Percentiles rank a stretch among this genome's conserved stretches.
phyloP scores from a whole-genome alignment of 2,329 filamentous ascomycete genomes.

The Teratosphaeria viscida region DNA sequence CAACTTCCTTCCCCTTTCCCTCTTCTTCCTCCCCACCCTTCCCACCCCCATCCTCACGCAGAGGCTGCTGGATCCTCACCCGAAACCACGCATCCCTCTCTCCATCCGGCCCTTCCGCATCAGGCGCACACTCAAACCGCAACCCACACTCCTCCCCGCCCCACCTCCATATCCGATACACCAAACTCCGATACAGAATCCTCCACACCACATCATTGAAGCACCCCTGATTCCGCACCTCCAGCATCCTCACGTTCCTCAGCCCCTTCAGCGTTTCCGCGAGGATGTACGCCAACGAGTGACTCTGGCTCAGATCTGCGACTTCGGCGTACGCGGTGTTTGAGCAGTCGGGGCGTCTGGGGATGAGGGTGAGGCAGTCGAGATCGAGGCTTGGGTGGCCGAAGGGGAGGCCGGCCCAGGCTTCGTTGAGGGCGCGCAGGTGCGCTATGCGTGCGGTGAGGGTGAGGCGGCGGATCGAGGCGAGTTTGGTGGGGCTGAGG shows the following conservation, averaged over 20 bases:
- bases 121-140: conserved; percentile 14
- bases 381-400: conserved; percentile 21
- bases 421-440: conserved; percentile 25
- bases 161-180: conserved; percentile 26
- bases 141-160: conserved; percentile 22
- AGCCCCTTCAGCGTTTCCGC: conserved; percentile 26
- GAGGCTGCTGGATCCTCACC: conserved; percentile 4
- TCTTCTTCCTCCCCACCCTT: neutral
- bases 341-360: conserved; percentile 20
- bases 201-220: conserved; percentile 26
- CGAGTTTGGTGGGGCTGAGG: conserved; percentile 13
- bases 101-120: conserved; percentile 4
- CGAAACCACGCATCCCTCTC: conserved; percentile 7
- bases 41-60: neutral
- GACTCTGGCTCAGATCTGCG: conserved; percentile 25
- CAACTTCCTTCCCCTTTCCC: conserved; percentile 12
- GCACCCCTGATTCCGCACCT: conserved; percentile 23
- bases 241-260: conserved; percentile 18
- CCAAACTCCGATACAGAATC: conserved; percentile 24
- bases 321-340: conserved; percentile 23
- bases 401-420: conserved; percentile 26
- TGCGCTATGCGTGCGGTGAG: conserved; percentile 22
- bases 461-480: conserved; percentile 23
- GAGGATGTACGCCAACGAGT: conserved; percentile 28
- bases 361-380: conserved; percentile 22